Base-by-base conservation (phyloP, 1,284 basidiomycete species). In the Veloboletus limbatus region DNA sequence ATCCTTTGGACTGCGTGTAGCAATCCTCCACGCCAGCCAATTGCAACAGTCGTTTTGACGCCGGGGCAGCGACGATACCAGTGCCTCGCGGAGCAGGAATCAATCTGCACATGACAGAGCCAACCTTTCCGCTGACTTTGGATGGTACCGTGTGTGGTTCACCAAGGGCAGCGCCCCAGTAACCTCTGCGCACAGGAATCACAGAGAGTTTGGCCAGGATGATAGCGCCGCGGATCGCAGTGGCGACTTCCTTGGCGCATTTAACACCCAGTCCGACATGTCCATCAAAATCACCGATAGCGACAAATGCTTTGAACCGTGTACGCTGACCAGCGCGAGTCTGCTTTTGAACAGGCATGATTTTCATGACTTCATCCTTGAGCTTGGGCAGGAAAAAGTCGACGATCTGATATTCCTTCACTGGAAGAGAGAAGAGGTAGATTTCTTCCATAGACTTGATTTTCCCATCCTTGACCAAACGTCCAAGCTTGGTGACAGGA, bases 391-490 rank as follows among this genome's bases (percentile, higher is more conserved):
- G 82, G 88, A 97, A 96, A 70, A 87, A 85, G 77, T 97, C 94
- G 79, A 97, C 87, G 70, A 97, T 96, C 73, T 97, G 95, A 79
- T 77, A 97, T 76, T 97, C 94, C 77, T 97, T 97, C 73, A 97
- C 90, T 57, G 97, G 95, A 56, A 99, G 89, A 37, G 97, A 99
- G 87, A 99, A 99, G 67, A 99, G 92, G 79, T 99, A 99, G 76
- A 99, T 97, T 72, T 99, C 97, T 74, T 99, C 97, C 84, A 99
- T 97, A 41, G 94, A 97, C 78, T 97, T 97, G 81, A 99, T 97
- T 79, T 99, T 99, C 67, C 95, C 95, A 66, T 98, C 97, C 78
- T 97, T 98, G 47, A 98, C 96, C 64, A 99, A 85, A 73, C 96
- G 95, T 55, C 96, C 96, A 61, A 99, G 91, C 73, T 98, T 98